Evolutionary conservation across 257 asterid genomes (phyloP).

Genomic region (Ajuga chamaepitys): DNA sequence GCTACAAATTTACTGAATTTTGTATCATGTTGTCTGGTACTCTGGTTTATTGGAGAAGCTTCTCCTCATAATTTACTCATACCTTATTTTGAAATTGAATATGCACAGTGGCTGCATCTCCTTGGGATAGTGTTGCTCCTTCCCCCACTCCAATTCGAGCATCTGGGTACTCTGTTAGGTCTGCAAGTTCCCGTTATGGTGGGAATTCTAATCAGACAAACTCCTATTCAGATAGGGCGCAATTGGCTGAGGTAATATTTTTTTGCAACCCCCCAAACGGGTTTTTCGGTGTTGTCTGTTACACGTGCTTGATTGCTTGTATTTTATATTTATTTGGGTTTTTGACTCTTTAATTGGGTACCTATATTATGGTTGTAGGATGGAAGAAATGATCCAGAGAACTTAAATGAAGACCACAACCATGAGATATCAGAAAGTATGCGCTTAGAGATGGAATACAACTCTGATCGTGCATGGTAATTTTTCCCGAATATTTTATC

Average conservation of each 20-base stretch:
- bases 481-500: neutral
- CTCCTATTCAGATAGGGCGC: slow-evolving; percentile 30
- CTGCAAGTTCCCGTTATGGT: slow-evolving; percentile 63
- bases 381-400: slow-evolving; percentile 32
- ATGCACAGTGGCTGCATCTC: slow-evolving; percentile 48
- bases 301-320: neutral
- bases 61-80: neutral
- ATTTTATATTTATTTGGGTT: slow-evolving; percentile 3
- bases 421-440: slow-evolving; percentile 72
- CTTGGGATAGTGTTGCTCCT: slow-evolving; percentile 88
- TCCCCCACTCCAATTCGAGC: slow-evolving; percentile 94
- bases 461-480: slow-evolving; percentile 93
- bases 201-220: slow-evolving; percentile 34
- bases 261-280: too few relatives aligned
- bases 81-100: slow-evolving; percentile 13
- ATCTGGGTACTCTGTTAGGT: slow-evolving; percentile 71
- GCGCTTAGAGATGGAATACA: slow-evolving; percentile 86
- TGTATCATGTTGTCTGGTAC: slow-evolving; percentile 12
- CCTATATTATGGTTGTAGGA: slow-evolving; percentile 41
- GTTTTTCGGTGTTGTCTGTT: neutral
- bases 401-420: slow-evolving; percentile 37
- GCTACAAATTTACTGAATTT: slow-evolving; percentile 5
- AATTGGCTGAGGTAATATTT: slow-evolving; percentile 44
- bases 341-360: neutral
- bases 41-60: slow-evolving; percentile 7